Conservation (phyloP, 257 asterid genomes). For the Sherardia arvensis region DNA sequence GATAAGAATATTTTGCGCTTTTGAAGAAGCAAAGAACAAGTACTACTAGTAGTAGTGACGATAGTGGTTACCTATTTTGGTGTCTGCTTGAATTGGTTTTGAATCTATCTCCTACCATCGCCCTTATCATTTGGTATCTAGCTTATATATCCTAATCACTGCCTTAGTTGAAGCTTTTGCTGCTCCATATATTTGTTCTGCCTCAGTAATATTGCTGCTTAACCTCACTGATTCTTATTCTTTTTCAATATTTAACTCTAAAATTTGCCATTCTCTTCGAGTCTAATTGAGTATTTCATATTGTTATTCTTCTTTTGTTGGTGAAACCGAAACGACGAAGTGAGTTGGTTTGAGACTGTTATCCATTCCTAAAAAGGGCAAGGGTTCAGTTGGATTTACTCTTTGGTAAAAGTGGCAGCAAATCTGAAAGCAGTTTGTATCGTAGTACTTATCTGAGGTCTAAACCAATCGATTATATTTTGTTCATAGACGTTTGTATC, state of each 20-base stretch:
- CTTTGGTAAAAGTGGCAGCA: too few relatives aligned
- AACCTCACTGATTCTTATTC: too few relatives aligned
- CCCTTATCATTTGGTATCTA: conserved; percentile 18
- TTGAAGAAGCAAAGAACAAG: conserved; percentile 11
- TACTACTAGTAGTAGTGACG: conserved; percentile 14
- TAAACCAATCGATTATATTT: neutral
- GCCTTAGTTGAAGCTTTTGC: neutral
- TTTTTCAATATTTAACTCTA: too few relatives aligned
- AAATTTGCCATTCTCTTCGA: too few relatives aligned
- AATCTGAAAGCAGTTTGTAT: neutral
- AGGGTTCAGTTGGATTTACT: too few relatives aligned
- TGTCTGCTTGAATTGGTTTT: conserved; percentile 11
- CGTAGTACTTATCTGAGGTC: neutral
- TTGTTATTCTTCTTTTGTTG: too few relatives aligned
- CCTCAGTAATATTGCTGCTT: neutral
- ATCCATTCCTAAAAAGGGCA: neutral
- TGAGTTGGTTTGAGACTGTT: too few relatives aligned
- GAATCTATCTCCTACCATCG: conserved; percentile 3
- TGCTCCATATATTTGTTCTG: neutral
- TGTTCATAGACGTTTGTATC: too few relatives aligned
- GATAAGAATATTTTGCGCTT: conserved; percentile 11
- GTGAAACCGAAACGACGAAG: too few relatives aligned
- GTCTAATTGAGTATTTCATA: too few relatives aligned
- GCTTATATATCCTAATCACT: neutral
- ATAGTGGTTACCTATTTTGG: conserved; percentile 18